Evolutionary conservation across 306 rosid species (phyloP), one percentile per base, ranked within the genome.

Genomic region (Medicago ruthenica): DNA sequence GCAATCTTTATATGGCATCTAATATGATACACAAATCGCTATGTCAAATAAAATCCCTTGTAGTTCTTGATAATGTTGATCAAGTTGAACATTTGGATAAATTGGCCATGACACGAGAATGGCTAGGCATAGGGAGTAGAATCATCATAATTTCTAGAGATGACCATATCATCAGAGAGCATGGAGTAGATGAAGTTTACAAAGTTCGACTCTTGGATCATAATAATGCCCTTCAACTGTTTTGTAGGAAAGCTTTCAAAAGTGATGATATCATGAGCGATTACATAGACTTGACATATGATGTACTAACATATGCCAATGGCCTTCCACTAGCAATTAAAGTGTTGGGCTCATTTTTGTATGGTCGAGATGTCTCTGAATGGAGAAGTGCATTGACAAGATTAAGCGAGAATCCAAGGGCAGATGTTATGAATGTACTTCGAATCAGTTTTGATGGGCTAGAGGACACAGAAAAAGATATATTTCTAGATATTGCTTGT

Each of bases 291-390:
- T 42, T 42, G 48, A 42, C 48, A 42, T 0, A 42, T 42, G 15
- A 42, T 42, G 48, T 42, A 42, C 48, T 42, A 42, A 3, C 0
- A 42, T 42, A 42, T 42, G 48, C 48, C 5, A 3, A 11, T 42
- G 48, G 48, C 48, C 48, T 11, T 42, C 48, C 48, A 10, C 10
- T 42, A 11, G 48, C 48, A 42, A 70, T 78, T 7, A 70, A 39
- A 60, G 82, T 78, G 0, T 79, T 79, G 9, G 73, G 72, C 11
- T n/a, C n/a, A n/a, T n/a, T n/a, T n/a, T n/a, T n/a, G n/a, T n/a
- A n/a, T n/a, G n/a, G n/a, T n/a, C n/a, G n/a, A n/a, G n/a, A n/a
- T n/a, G n/a, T n/a, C n/a, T n/a, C n/a, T n/a, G n/a, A n/a, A n/a
- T n/a, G n/a, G n/a, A n/a, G n/a, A n/a, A n/a, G n/a, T n/a, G n/a